phyloP scores from a whole-genome alignment of 2,329 filamentous ascomycete genomes.

The Stromatinia cepivora region DNA sequence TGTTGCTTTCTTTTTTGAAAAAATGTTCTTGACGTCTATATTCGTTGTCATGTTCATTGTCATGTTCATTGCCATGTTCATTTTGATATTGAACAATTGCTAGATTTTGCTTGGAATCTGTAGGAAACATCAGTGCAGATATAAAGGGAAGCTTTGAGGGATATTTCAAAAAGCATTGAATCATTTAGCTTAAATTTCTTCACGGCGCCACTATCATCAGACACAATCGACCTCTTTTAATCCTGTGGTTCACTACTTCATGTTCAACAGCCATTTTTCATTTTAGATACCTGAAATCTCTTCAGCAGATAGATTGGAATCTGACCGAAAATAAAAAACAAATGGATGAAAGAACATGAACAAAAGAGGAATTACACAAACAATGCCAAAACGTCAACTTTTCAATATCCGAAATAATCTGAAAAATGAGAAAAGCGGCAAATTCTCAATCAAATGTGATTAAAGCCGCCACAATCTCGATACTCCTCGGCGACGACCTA shows the following conservation, averaged over 20 bases:
- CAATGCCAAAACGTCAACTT: background rate
- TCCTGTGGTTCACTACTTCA: background rate
- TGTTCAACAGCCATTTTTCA: fast-evolving
- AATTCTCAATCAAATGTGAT: background rate
- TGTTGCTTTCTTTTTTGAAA: too few species aligned
- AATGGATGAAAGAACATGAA: too few species aligned
- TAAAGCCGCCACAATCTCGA: background rate
- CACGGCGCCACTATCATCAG: background rate
- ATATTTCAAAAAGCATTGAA: too few species aligned
- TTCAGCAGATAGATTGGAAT: background rate
- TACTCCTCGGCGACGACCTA: background rate
- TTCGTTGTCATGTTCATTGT: too few species aligned
- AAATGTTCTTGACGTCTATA: too few species aligned
- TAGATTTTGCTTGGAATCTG: too few species aligned
- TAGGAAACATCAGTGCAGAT: too few species aligned
- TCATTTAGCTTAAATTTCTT: background rate
- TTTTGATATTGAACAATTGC: too few species aligned
- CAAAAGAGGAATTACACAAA: background rate
- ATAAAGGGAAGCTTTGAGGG: too few species aligned
- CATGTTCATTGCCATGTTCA: too few species aligned
- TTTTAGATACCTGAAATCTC: background rate
- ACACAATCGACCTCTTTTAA: background rate
- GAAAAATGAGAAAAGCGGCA: background rate
- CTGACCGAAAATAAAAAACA: background rate
- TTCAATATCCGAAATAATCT: background rate